These are phyloP conservation scores for Verruconis gallopava DNA, from an alignment of 2,329 filamentous ascomycete species.

Conservation along the genomic window DNA sequence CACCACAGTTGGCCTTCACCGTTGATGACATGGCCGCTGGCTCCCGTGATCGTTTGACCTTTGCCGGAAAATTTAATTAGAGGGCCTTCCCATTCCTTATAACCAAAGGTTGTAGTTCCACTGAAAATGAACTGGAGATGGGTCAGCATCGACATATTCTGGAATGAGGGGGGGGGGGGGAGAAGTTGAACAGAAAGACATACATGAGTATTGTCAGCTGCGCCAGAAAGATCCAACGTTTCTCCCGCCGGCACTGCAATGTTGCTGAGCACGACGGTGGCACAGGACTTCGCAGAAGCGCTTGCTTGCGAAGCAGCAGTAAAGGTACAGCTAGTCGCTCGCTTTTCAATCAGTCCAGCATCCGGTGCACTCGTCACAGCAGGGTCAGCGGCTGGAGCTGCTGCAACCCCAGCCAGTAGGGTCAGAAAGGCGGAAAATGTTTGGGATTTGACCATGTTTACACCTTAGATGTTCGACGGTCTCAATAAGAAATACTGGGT, in stretches of 20 bases:
- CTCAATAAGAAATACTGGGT: too few relatives aligned
- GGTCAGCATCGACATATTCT: neutral
- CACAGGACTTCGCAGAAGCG: slow-evolving; percentile 15
- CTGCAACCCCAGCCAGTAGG: too few relatives aligned
- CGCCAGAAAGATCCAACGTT: slow-evolving; percentile 24
- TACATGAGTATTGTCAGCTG: neutral
- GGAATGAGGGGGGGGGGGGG: too few relatives aligned
- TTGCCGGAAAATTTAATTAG: slow-evolving; percentile 12
- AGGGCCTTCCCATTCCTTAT: slow-evolving; percentile 9
- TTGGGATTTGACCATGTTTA: too few relatives aligned
- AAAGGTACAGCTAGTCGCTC: slow-evolving; percentile 5
- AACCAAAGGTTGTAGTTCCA: neutral
- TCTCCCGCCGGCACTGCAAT: slow-evolving; percentile 24
- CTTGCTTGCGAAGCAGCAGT: slow-evolving; percentile 1
- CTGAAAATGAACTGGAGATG: neutral
- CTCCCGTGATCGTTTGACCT: slow-evolving; percentile 46
- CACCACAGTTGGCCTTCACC: slow-evolving; percentile 42
- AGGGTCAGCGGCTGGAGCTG: too few relatives aligned
- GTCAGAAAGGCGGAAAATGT: too few relatives aligned
- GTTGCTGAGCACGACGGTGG: slow-evolving; percentile 25
- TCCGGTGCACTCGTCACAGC: neutral
- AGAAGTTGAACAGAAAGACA: neutral
- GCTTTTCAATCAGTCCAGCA: slow-evolving; percentile 2
- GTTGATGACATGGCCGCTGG: slow-evolving; percentile 36
- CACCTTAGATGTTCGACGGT: too few relatives aligned